A percentile compares a stretch with the other conserved stretches of the same genome.
Conservation (phyloP, 345 rosid species). For the Kernera saxatilis region DNA sequence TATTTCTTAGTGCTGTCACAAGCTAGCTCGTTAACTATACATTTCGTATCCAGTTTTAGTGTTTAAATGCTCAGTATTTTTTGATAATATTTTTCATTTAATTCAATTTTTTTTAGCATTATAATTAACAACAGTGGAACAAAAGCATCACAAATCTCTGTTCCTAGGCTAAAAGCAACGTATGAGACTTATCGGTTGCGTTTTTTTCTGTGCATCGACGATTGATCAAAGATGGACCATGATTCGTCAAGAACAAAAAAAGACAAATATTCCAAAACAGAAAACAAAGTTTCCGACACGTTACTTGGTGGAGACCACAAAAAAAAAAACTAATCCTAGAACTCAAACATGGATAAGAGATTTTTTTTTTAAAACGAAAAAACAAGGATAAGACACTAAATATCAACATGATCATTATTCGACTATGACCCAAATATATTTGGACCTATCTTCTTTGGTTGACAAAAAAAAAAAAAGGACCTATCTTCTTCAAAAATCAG, state of each 20-base stretch:
- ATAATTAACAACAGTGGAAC: neutral
- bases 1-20: neutral
- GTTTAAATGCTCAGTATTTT: neutral
- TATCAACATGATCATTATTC: neutral
- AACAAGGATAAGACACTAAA: neutral
- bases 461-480: too few species aligned
- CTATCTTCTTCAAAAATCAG: neutral
- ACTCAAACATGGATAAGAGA: conserved; percentile 12
- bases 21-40: neutral
- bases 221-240: neutral
- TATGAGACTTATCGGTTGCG: neutral
- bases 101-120: neutral
- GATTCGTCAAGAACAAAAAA: neutral
- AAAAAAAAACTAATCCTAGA: neutral
- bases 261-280: neutral
- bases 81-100: neutral
- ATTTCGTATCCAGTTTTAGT: neutral
- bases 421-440: conserved; percentile 1
- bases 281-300: neutral
- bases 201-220: neutral
- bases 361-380: neutral
- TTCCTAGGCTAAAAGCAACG: neutral
- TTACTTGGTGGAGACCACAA: conserved; percentile 20
- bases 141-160: neutral
- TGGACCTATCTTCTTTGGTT: neutral